Evolutionary conservation across 495 filamentous ascomycete species (phyloP).

Genomic region (Penicillium pulvis): DNA sequence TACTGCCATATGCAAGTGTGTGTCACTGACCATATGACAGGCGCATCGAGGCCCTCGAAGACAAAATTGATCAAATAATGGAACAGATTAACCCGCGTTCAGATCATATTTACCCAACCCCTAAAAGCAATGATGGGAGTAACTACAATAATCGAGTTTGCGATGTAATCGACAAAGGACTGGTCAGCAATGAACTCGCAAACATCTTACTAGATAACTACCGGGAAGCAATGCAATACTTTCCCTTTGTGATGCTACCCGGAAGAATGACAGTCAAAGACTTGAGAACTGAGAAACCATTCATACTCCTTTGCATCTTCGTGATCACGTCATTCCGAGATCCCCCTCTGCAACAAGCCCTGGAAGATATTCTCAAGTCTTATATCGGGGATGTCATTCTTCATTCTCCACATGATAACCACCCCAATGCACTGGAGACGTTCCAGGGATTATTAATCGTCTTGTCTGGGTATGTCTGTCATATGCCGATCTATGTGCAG

Average conservation of each 20-base stretch:
- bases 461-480: slow-evolving; percentile 18
- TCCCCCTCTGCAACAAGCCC: slow-evolving; percentile 9
- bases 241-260: slow-evolving; percentile 20
- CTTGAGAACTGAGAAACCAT: slow-evolving; percentile 22
- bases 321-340: slow-evolving; percentile 16
- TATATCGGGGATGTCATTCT: slow-evolving; percentile 12
- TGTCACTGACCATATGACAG: slow-evolving; percentile 9
- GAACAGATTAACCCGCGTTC: slow-evolving; percentile 11
- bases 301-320: slow-evolving; percentile 23
- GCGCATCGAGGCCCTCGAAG: slow-evolving; percentile 20
- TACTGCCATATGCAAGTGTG: neutral
- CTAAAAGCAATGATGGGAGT: neutral
- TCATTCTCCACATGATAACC: slow-evolving; percentile 6
- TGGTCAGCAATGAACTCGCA: slow-evolving; percentile 18
- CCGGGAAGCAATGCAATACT: slow-evolving; percentile 12
- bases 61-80: slow-evolving; percentile 23
- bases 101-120: neutral
- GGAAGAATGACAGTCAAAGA: slow-evolving; percentile 12
- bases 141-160: slow-evolving; percentile 2
- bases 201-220: slow-evolving; percentile 13
- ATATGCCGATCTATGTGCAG: neutral
- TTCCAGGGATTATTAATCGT: slow-evolving; percentile 16
- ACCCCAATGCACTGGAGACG: slow-evolving; percentile 9
- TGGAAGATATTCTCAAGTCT: slow-evolving; percentile 19
- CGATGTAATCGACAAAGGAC: slow-evolving; percentile 23